These are phyloP conservation scores for Zygosaccharomyces pseudobailii DNA, from an alignment of 1,139 yeast genomes.

Conservation along the genomic window DNA sequence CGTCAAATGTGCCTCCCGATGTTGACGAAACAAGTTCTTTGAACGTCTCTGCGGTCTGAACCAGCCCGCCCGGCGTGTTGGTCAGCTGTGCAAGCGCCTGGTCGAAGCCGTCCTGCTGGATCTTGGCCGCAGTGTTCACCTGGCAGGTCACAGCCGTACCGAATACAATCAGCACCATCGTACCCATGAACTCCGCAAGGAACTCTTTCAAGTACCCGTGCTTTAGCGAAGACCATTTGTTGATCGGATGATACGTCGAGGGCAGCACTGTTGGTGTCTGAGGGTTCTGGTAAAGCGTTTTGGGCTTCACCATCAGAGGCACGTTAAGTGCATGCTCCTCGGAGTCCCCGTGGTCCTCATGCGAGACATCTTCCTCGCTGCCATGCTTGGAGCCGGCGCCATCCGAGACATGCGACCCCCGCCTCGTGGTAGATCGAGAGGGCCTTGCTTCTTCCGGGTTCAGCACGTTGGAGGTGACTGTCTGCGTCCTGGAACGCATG, in stretches of 20 bases:
- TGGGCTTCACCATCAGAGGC: slow-evolving; percentile 35
- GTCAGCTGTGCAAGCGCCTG: slow-evolving; percentile 13
- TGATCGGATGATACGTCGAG: slow-evolving; percentile 35
- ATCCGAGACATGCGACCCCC: not conserved
- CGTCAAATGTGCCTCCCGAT: slow-evolving; percentile 39
- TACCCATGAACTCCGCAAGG: slow-evolving; percentile 47
- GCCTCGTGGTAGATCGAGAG: slow-evolving; percentile 12
- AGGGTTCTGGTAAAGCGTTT: slow-evolving; percentile 35
- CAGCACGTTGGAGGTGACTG: slow-evolving; percentile 23
- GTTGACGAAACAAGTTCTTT: slow-evolving; percentile 24
- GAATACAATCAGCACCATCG: slow-evolving; percentile 39
- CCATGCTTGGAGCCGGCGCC: slow-evolving; percentile 1
- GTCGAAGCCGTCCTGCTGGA: slow-evolving; percentile 17
- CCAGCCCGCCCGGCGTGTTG: slow-evolving; percentile 11
- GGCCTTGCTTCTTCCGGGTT: slow-evolving; percentile 5
- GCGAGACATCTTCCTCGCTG: not conserved
- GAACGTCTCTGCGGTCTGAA: slow-evolving; percentile 16
- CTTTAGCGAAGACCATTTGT: slow-evolving; percentile 33
- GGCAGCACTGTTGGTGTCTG: slow-evolving; percentile 36
- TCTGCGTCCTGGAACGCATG: slow-evolving; percentile 3
- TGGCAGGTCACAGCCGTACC: slow-evolving; percentile 49
- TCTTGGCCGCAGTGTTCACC: slow-evolving; percentile 26
- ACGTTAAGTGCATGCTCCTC: slow-evolving; percentile 9
- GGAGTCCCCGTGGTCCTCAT: slow-evolving; percentile 2
- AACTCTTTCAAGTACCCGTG: slow-evolving; percentile 32